These are phyloP conservation scores for Margaritispora aquatica DNA, from an alignment of 495 filamentous ascomycete genomes.

Conservation along the genomic window DNA sequence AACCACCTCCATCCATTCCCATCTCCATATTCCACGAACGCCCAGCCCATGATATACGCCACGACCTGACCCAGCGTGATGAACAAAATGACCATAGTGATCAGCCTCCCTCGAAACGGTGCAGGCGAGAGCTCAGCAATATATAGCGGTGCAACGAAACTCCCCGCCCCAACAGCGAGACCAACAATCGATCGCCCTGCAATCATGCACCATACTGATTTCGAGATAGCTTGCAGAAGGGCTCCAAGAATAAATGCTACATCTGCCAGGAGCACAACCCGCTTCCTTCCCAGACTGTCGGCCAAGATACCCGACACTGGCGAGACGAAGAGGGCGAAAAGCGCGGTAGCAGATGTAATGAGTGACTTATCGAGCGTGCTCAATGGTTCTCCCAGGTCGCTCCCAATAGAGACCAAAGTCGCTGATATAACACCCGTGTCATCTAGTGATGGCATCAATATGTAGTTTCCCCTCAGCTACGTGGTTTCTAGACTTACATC, in stretches of 20 bases:
- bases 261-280: conserved; percentile 75
- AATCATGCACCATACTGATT: conserved; percentile 64
- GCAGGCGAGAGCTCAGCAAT: conserved; percentile 82
- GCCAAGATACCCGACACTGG: conserved; percentile 71
- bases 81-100: conserved; percentile 72
- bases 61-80: conserved; percentile 83
- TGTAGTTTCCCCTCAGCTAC: neutral
- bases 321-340: conserved; percentile 73
- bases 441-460: conserved; percentile 37
- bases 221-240: conserved; percentile 58
- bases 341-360: conserved; percentile 74
- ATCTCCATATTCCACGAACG: conserved; percentile 46
- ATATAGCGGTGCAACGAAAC: conserved; percentile 77
- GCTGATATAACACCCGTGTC: conserved; percentile 88
- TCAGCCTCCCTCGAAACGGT: conserved; percentile 64
- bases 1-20: conserved; percentile 76
- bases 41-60: conserved; percentile 73
- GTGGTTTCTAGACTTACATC: conserved; percentile 55
- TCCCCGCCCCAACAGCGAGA: conserved; percentile 74
- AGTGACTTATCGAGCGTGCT: conserved; percentile 75
- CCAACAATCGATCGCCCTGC: conserved; percentile 75
- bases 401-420: conserved; percentile 72
- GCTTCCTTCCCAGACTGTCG: conserved; percentile 66
- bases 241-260: conserved; percentile 71
- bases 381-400: conserved; percentile 65